Evolutionary conservation across 495 filamentous ascomycete genomes (phyloP), one percentile per base, ranked within the genome.

Genomic region (Penicillium goetzii): DNA sequence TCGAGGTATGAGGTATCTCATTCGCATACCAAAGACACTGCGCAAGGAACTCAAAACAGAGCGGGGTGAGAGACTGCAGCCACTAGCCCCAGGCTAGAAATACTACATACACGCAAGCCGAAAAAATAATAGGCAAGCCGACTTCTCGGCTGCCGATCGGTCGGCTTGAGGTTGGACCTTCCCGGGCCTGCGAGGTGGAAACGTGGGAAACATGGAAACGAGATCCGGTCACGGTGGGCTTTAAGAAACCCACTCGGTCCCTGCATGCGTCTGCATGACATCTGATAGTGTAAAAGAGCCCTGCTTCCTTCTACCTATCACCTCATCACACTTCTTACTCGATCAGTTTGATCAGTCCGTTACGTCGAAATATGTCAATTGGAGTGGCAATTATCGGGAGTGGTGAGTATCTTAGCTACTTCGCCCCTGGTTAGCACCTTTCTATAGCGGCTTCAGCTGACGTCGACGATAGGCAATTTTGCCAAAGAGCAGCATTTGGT

Each of bases 311-410:
- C 40, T 7, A 15, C 26, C 17, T 32, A 45, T 11, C 23, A 36
- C 30, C 14, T 32, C 14, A 23, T 50, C 19, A 40, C 52, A 7
- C 21, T 26, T 40, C 41, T 52, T 5, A 4, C 17, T 60, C 25
- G 10, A 40, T 14, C 28, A 23, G 0, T 23, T 34, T 33, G 41
- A 12, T 14, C 7, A 25, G 12, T 25, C 12, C 10, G 11, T 33
- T n/a, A 19, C n/a, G 4, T 30, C 7, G 30, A 21, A 12, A 6
- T 1, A 78, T 79, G 76, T 14, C 72, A 21, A 68, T 86, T 58
- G 86, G 87, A 32, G 78, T 91, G 25, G 89, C 89, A 15, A 83
- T 91, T n/a, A 82, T 91, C 43, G 89, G 88, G 30, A 85, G 85
- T 64, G 89, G 89, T 72, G 81, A 79, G 68, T 41, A 78, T 80